These are phyloP conservation scores for Alternaria ethzedia DNA, from an alignment of 2,329 filamentous ascomycete species.

Conservation along the genomic window DNA sequence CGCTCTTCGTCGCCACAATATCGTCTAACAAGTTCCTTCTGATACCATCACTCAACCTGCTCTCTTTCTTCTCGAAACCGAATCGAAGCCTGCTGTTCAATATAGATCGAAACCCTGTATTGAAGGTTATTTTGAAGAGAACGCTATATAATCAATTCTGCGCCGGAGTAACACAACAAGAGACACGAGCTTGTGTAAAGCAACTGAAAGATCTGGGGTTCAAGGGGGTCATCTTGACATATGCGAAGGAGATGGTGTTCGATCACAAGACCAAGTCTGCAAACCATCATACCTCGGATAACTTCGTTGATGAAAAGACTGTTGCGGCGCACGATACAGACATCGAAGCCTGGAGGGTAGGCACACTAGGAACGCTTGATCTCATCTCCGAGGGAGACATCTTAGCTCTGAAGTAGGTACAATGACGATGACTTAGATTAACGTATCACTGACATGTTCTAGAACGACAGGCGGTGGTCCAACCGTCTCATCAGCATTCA, in stretches of 20 bases:
- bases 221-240: slow-evolving; percentile 81
- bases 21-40: slow-evolving; percentile 55
- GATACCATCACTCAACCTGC: slow-evolving; percentile 45
- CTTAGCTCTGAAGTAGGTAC: slow-evolving; percentile 40
- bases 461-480: slow-evolving; percentile 55
- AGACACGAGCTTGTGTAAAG: slow-evolving; percentile 70
- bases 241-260: slow-evolving; percentile 71
- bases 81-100: slow-evolving; percentile 52
- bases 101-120: slow-evolving; percentile 74
- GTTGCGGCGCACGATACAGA: slow-evolving; percentile 25
- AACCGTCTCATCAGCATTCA: slow-evolving; percentile 49
- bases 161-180: slow-evolving; percentile 73
- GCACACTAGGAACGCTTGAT: slow-evolving; percentile 38
- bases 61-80: slow-evolving; percentile 51
- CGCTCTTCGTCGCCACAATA: slow-evolving; percentile 52
- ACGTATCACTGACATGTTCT: slow-evolving; percentile 12
- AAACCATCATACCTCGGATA: slow-evolving; percentile 21
- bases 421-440: background rate
- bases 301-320: slow-evolving; percentile 2
- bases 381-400: slow-evolving; percentile 40
- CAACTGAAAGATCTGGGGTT: slow-evolving; percentile 74
- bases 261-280: slow-evolving; percentile 44
- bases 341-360: slow-evolving; percentile 46
- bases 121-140: slow-evolving; percentile 75
- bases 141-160: slow-evolving; percentile 93